Base-by-base conservation (phyloP, 129 eudicot genomes). In the Pittosporum tobira region DNA sequence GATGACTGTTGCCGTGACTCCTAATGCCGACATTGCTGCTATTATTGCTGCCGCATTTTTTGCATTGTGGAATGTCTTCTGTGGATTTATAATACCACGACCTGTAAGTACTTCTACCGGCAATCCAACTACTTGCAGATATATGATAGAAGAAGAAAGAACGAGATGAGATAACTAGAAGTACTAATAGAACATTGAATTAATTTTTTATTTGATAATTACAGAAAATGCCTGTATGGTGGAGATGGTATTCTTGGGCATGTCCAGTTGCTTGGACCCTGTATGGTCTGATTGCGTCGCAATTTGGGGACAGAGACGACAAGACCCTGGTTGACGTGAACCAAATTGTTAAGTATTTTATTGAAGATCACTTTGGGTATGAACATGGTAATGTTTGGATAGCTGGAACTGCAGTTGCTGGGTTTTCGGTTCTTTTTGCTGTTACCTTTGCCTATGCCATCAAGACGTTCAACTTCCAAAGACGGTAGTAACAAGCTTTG, bases 1-100 rank as follows among this genome's bases (percentile, higher is more conserved):
- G 96, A 78, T 87, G 96, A 29, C 79, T 0, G 78, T 83, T 15
- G 88, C 88, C 0, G 43, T 80, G 21, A 63, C 96, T 42, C 94
- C 96, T 0, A 83, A 80, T 57, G 75, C 68, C n/a, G 47, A 63
- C 42, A 59, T 83, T 16, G 85, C 85, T 47, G 51, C 75, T 51
- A 87, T 87, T 16, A 44, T 83, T 49, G 71, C 81, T 28, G 59
- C 79, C 16, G 56, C 76, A 1, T 73, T 80, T 66, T 73, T 48
- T 47, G 61, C 44, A 0, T 18, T 78, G 7, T 80, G 94, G 94
- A 80, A 80, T 67, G 51, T 83, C 53, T 88, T 88, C 57, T 80
- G 82, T 0, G 96, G 96, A 15, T 88, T 77, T 71, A 47, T 88
- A 16, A 71, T 88, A 47, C 96, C 94, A 30, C 58, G 67, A 38